Evolutionary conservation across 2,329 filamentous ascomycete species (phyloP).

Genomic region (Sordariomycetes sp.): DNA sequence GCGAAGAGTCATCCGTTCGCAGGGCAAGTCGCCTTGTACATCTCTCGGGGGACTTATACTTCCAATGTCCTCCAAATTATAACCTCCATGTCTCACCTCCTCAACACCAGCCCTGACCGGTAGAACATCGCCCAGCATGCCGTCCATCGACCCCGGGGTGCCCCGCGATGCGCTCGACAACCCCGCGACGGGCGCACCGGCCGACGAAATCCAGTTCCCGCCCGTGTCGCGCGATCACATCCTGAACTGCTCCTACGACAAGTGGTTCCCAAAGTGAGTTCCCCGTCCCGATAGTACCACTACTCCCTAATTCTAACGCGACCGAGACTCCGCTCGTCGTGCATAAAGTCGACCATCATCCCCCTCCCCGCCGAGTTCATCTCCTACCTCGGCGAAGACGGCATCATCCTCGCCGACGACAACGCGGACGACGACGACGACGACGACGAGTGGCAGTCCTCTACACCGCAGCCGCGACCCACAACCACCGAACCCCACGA

Average conservation of each 20-base stretch:
- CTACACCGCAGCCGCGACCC: constrained; percentile 8
- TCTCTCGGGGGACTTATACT: neutral
- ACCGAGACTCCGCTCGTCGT: constrained; percentile 55
- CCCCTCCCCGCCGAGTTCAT: constrained; percentile 67
- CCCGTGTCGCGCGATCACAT: constrained; percentile 81
- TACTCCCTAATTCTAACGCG: neutral
- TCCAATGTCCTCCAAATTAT: too few species aligned
- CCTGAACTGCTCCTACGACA: constrained; percentile 86
- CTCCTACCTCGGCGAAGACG: constrained; percentile 81
- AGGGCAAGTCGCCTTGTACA: neutral
- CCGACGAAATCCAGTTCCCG: constrained; percentile 50
- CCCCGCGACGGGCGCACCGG: neutral
- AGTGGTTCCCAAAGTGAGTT: constrained; percentile 68
- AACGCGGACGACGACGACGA: constrained; percentile 42
- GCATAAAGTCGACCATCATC: constrained; percentile 79
- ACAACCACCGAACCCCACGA: constrained; percentile 14
- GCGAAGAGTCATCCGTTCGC: neutral
- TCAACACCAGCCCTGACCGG: neutral
- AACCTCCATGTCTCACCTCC: neutral
- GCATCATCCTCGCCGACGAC: constrained; percentile 73
- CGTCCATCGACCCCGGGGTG: neutral
- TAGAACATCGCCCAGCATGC: neutral
- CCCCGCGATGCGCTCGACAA: neutral
- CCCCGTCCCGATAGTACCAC: neutral
- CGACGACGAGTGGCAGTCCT: constrained; percentile 35